phyloP scores from a whole-genome alignment of 1,139 yeast species.

The Kodamaea fungicola region DNA sequence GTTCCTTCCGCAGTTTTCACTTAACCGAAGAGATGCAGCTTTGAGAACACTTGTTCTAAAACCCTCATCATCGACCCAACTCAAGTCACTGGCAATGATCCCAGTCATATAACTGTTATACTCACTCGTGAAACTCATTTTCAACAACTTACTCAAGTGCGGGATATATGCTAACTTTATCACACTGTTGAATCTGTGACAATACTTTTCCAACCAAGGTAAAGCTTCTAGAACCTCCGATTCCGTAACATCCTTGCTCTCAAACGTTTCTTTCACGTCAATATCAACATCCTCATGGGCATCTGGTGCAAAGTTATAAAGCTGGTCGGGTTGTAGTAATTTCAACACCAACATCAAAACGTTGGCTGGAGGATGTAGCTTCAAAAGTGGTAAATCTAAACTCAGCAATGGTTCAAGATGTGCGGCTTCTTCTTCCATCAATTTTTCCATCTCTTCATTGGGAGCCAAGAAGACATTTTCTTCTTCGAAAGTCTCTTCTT shows the following conservation, averaged over 20 bases:
- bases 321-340: slow-evolving; percentile 49
- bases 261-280: slow-evolving; percentile 15
- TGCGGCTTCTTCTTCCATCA: slow-evolving; percentile 15
- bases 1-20: slow-evolving; percentile 83
- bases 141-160: slow-evolving; percentile 21
- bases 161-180: slow-evolving; percentile 27
- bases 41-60: slow-evolving; percentile 45
- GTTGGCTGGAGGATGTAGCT: slow-evolving; percentile 45
- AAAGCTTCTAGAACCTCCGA: slow-evolving; percentile 22
- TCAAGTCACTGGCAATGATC: slow-evolving; percentile 54
- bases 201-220: slow-evolving; percentile 38
- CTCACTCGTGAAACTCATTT: slow-evolving; percentile 17
- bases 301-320: slow-evolving; percentile 51
- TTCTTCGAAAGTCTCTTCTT: slow-evolving; percentile 4
- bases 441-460: background rate
- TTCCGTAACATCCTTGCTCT: slow-evolving; percentile 23
- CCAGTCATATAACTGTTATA: slow-evolving; percentile 62
- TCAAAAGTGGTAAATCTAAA: slow-evolving; percentile 63
- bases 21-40: slow-evolving; percentile 60
- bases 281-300: slow-evolving; percentile 13
- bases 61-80: slow-evolving; percentile 41
- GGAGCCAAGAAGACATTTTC: slow-evolving; percentile 2
- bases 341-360: slow-evolving; percentile 46
- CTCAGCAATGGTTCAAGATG: slow-evolving; percentile 45
- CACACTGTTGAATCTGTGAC: slow-evolving; percentile 30